A percentile compares a stretch with the other conserved stretches of the same genome.
Conservation (phyloP, 1,284 basidiomycete species). For the Anthracocystis setariae region DNA sequence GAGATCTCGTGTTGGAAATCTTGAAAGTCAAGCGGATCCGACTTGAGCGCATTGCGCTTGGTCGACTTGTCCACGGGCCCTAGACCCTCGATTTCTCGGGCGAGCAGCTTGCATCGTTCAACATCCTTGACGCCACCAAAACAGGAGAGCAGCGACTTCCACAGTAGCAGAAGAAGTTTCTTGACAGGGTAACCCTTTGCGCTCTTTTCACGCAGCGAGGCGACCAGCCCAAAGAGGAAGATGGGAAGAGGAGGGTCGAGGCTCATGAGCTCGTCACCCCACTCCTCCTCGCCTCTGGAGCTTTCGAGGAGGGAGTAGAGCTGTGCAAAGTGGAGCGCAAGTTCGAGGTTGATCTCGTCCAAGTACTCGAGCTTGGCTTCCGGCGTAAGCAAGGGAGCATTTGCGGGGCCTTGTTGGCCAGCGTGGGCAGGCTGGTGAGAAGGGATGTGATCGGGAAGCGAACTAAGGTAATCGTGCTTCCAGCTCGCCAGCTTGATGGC, state of each 20-base stretch:
- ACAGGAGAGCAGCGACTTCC: conserved; percentile 93
- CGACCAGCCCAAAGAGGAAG: conserved; percentile 88
- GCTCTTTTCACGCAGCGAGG: conserved; percentile 89
- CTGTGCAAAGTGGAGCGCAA: conserved; percentile 65
- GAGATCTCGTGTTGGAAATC: conserved; percentile 62
- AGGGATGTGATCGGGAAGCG: conserved; percentile 62
- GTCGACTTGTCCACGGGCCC: conserved; percentile 37
- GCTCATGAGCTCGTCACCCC: conserved; percentile 69
- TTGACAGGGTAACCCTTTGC: conserved; percentile 76
- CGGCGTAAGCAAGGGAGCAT: conserved; percentile 58
- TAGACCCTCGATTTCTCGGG: conserved; percentile 78
- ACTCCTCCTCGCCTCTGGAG: conserved; percentile 57
- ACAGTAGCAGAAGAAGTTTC: conserved; percentile 87
- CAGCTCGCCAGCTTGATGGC: conserved; percentile 89
- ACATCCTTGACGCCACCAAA: conserved; percentile 91
- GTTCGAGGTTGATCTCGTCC: conserved; percentile 66
- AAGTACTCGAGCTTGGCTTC: conserved; percentile 63
- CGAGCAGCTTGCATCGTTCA: conserved; percentile 81
- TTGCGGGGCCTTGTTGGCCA: conserved; percentile 36
- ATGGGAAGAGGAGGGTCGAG: conserved; percentile 93
- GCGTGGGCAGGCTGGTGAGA: conserved; percentile 30
- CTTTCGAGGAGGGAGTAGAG: conserved; percentile 66
- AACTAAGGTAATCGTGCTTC: conserved; percentile 77
- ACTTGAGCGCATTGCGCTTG: conserved; percentile 51
- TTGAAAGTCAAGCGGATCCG: conserved; percentile 61